Base-by-base conservation (phyloP, 1,284 basidiomycete genomes). In the Hymenochaete sp. region DNA sequence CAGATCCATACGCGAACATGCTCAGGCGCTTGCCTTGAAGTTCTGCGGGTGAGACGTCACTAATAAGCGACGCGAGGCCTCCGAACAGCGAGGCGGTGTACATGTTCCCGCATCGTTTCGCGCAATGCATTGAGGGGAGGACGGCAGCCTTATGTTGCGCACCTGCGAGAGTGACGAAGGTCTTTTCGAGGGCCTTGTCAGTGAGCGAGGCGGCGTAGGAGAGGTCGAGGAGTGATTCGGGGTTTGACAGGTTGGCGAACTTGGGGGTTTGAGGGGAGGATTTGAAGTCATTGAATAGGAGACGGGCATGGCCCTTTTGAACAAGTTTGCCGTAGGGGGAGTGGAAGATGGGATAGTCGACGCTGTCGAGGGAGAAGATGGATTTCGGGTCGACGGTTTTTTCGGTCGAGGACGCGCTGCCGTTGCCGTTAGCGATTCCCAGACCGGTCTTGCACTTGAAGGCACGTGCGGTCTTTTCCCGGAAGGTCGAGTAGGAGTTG, bases 21-120 rank as follows among this genome's bases (percentile, higher is more conserved):
- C 82, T 83, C 60, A 95, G 72, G 29, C 89, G 78, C 73, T 92
- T 93, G 66, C 78, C 82, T 56, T 72, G 63, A 48, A 92, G 67
- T 51, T 80, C 69, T 13, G 72, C 65, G 6, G 85, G 78, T 54
- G 79, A 75, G 35, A 86, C 75, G 36, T 72, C 72, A 43, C 85
- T 75, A 38, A 96, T 60, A 27, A 95, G 69, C 11, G 83, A 89
- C 27, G 92, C 88, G 49, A 98, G 78, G 54, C 90, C 93, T 47
- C 91, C 92, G 63, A 95, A 98, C 22, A 98, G 73, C 36, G 91
- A 93, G n/a, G 86, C 95, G 18, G 95, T 93, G 77, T 98, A 98
- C 88, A 95, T 96, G 79, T 98, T 98, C 13, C 95, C 95, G 59
- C 93, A 80, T 44, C 89, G 81, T 62, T 79, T 78, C 43, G 90